Conservation (phyloP, 139 green algal species). For the Diplosphaera chodatii region DNA sequence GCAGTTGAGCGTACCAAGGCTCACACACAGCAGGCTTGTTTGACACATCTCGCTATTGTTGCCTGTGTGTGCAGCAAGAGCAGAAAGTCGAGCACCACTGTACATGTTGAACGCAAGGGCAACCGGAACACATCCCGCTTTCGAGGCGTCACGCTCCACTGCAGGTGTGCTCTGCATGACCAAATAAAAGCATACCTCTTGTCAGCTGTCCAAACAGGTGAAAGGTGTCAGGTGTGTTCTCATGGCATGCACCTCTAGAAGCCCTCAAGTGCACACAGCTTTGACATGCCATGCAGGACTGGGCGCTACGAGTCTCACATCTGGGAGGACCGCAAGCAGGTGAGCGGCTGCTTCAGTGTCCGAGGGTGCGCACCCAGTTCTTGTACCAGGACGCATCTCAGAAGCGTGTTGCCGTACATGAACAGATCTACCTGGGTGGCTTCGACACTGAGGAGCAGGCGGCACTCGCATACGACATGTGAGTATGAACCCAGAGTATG, state of each 20-base stretch:
- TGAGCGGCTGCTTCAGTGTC: constrained; percentile 13
- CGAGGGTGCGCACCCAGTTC: no score
- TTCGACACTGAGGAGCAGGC: constrained; percentile 77
- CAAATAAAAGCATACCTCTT: no score
- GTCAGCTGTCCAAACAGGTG: no score
- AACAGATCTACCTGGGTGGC: constrained; percentile 66
- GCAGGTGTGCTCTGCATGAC: constrained; percentile 38
- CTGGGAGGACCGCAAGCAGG: constrained; percentile 67
- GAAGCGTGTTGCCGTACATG: no score
- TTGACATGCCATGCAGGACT: no score
- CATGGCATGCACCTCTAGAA: no score
- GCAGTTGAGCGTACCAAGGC: no score
- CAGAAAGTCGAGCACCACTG: background rate
- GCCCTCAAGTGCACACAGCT: no score
- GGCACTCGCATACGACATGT: constrained; percentile 73
- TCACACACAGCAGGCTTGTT: no score
- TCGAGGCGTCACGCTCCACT: constrained; percentile 83
- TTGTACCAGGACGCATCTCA: no score
- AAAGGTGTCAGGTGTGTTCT: no score
- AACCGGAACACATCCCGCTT: constrained; percentile 29
- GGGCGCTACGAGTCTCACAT: constrained; percentile 79
- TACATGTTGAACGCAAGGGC: background rate
- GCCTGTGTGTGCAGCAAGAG: background rate
- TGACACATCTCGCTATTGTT: background rate
- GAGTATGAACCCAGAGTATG: background rate